These are phyloP conservation scores for Malassezia nana DNA, from an alignment of 1,284 basidiomycete genomes.

Conservation along the genomic window DNA sequence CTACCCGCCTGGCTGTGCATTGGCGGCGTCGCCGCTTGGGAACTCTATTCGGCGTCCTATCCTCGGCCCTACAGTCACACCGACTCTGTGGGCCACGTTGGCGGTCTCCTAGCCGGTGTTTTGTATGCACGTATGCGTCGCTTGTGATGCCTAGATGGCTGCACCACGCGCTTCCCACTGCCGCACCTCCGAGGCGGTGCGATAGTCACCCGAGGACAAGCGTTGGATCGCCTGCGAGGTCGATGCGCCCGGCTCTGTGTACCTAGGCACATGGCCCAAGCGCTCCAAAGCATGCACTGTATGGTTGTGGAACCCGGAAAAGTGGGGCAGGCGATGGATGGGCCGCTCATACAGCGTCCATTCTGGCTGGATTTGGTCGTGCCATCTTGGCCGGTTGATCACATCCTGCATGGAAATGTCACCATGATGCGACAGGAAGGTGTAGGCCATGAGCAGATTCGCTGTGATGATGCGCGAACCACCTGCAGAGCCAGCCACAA, in stretches of 20 bases:
- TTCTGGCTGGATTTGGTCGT: constrained; percentile 49
- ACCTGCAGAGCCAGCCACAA: constrained; percentile 49
- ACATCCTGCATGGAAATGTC: constrained; percentile 30
- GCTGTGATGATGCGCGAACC: constrained; percentile 51
- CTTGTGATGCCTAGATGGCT: constrained; percentile 17
- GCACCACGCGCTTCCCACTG: constrained; percentile 36
- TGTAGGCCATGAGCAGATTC: constrained; percentile 46
- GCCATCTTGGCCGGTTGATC: constrained; percentile 49
- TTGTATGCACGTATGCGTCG: constrained; percentile 22
- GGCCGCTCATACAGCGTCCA: constrained; percentile 47
- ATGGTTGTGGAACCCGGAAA: constrained; percentile 46
- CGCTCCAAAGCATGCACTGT: constrained; percentile 1
- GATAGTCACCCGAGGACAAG: constrained; percentile 18
- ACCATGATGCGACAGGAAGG: constrained; percentile 31
- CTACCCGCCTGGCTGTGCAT: constrained; percentile 72
- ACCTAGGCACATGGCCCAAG: constrained; percentile 47
- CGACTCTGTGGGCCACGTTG: constrained; percentile 70
- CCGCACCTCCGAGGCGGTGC: constrained; percentile 31
- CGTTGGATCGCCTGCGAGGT: constrained; percentile 36
- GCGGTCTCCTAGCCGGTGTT: constrained; percentile 63
- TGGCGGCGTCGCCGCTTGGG: constrained; percentile 64
- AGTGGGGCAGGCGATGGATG: constrained; percentile 26
- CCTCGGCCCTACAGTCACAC: constrained; percentile 49
- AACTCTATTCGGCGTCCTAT: constrained; percentile 55
- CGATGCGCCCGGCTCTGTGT: constrained; percentile 24